phyloP scores from a whole-genome alignment of 2,329 filamentous ascomycete genomes.

The Aspergillus brasiliensis region DNA sequence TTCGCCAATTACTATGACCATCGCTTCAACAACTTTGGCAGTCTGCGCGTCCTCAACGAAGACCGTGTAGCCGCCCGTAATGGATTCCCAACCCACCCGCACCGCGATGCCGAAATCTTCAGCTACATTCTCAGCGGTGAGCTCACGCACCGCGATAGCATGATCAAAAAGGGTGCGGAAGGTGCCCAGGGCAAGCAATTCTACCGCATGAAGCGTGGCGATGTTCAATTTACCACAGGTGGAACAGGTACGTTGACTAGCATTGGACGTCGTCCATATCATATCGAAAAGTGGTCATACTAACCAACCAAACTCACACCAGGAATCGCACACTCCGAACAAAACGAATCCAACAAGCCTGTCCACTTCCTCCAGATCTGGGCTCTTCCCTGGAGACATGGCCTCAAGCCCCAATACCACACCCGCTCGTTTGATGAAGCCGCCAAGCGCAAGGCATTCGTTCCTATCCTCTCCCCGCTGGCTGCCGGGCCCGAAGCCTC shows the following conservation, averaged over 20 bases:
- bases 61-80: slow-evolving; percentile 73
- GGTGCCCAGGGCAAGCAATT: slow-evolving; percentile 63
- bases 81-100: slow-evolving; percentile 83
- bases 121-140: slow-evolving; percentile 83
- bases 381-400: slow-evolving; percentile 75
- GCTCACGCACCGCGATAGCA: slow-evolving; percentile 83
- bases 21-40: slow-evolving; percentile 68
- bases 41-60: slow-evolving; percentile 83
- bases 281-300: background rate
- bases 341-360: slow-evolving; percentile 71
- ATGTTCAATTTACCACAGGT: slow-evolving; percentile 90
- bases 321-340: slow-evolving; percentile 77
- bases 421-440: slow-evolving; percentile 73
- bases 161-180: slow-evolving; percentile 71
- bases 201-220: slow-evolving; percentile 72
- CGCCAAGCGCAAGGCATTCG: slow-evolving; percentile 69
- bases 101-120: slow-evolving; percentile 89
- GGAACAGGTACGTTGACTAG: slow-evolving; percentile 60
- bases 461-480: slow-evolving; percentile 75
- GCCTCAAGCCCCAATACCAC: slow-evolving; percentile 74
- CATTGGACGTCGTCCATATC: background rate
- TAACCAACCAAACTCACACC: background rate
- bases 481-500: slow-evolving; percentile 67
- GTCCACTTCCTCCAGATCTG: slow-evolving; percentile 90
- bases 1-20: slow-evolving; percentile 75